These are phyloP conservation scores for Ramularia endophylla DNA, from an alignment of 2,329 filamentous ascomycete genomes.

Conservation along the genomic window DNA sequence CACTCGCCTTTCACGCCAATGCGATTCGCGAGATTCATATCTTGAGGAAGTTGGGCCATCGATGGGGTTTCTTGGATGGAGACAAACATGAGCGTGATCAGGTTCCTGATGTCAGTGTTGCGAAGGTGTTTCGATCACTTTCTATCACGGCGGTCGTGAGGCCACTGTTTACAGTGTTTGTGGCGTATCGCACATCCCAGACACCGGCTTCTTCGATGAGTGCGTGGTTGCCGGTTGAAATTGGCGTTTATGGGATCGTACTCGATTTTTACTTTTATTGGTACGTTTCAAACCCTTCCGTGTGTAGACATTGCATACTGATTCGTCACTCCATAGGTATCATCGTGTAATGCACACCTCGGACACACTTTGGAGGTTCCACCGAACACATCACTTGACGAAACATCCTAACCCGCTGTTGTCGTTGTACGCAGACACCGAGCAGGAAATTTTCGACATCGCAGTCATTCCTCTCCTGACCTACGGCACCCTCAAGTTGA, in stretches of 20 bases:
- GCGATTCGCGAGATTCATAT: constrained; percentile 37
- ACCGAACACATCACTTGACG: constrained; percentile 43
- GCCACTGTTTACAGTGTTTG: constrained; percentile 15
- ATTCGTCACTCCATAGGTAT: no score
- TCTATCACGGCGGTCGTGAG: constrained; percentile 15
- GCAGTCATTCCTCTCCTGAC: constrained; percentile 37
- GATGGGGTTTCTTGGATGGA: constrained; percentile 40
- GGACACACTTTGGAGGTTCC: constrained; percentile 38
- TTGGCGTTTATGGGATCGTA: constrained; percentile 39
- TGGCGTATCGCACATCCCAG: constrained; percentile 12
- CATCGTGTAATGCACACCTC: constrained; percentile 40
- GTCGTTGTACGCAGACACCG: constrained; percentile 38
- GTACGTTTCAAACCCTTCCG: no score
- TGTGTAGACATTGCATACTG: no score
- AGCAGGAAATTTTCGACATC: constrained; percentile 42
- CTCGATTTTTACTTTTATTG: constrained; percentile 44
- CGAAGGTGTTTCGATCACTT: constrained; percentile 17
- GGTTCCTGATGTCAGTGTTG: constrained; percentile 33
- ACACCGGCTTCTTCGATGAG: constrained; percentile 19
- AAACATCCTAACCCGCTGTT: constrained; percentile 42
- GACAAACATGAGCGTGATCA: constrained; percentile 41
- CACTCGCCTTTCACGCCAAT: constrained; percentile 35
- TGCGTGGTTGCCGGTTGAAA: constrained; percentile 33
- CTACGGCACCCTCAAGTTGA: constrained; percentile 32
- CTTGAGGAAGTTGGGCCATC: constrained; percentile 36